phyloP scores from a whole-genome alignment of 176 grass and related monocot genomes.

The Oryza glaberrima region DNA sequence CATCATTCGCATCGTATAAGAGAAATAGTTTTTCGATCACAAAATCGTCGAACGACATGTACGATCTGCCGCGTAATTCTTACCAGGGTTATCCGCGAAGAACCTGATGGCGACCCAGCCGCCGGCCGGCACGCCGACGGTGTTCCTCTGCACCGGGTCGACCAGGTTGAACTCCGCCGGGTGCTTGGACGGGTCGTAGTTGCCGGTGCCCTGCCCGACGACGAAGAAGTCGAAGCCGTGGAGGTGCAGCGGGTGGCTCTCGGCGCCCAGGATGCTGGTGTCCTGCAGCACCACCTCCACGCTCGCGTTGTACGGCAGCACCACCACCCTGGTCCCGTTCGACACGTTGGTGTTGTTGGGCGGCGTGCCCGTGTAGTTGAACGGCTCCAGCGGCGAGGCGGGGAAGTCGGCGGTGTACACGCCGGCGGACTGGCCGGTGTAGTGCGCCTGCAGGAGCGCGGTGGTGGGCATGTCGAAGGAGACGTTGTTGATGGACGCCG shows the following conservation, averaged over 20 bases:
- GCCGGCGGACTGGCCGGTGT: slow-evolving; percentile 14
- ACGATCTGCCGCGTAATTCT: not conserved
- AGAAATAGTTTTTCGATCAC: not conserved
- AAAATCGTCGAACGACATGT: not conserved
- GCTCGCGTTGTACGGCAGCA: slow-evolving; percentile 62
- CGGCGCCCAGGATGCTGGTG: slow-evolving; percentile 66
- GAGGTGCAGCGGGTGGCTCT: slow-evolving; percentile 83
- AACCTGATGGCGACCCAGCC: slow-evolving; percentile 87
- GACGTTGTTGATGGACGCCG: slow-evolving; percentile 72
- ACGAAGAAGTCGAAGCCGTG: slow-evolving; percentile 79
- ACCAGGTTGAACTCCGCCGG: slow-evolving; percentile 55
- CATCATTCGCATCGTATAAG: not conserved
- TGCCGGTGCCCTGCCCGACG: slow-evolving; percentile 60
- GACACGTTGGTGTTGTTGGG: slow-evolving; percentile 79
- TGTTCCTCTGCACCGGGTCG: slow-evolving; percentile 76
- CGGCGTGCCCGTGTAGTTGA: slow-evolving; percentile 84
- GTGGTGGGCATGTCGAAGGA: slow-evolving; percentile 68
- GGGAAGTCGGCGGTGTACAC: slow-evolving; percentile 79
- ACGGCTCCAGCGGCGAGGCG: slow-evolving; percentile 38
- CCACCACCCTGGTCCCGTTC: slow-evolving; percentile 68
- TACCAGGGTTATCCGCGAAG: slow-evolving; percentile 77
- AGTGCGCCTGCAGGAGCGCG: slow-evolving; percentile 68
- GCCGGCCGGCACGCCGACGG: slow-evolving; percentile 57
- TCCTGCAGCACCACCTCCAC: slow-evolving; percentile 82
- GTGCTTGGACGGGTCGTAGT: slow-evolving; percentile 55